Conservation (phyloP, 495 filamentous ascomycete genomes). For the Aspergillus carlsbadensis region DNA sequence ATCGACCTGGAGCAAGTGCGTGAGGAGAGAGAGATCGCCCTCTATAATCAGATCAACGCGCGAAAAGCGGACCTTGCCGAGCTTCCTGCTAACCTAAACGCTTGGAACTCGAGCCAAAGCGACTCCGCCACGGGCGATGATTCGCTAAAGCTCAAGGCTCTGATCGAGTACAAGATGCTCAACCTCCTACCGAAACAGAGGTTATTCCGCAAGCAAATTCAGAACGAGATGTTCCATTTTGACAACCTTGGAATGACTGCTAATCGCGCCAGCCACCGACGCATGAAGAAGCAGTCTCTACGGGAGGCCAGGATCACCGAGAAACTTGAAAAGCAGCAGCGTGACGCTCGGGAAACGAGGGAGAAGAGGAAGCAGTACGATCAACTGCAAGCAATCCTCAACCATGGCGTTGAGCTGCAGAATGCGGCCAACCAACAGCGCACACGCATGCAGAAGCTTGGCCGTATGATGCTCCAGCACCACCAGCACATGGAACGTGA, state of each 20-base stretch:
- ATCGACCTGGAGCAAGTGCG: conserved; percentile 73
- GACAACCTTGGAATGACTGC: conserved; percentile 94
- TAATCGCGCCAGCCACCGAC: conserved; percentile 82
- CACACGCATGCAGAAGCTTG: conserved; percentile 75
- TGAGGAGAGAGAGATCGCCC: conserved; percentile 79
- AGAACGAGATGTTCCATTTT: conserved; percentile 84
- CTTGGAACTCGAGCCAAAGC: conserved; percentile 75
- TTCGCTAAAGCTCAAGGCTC: conserved; percentile 78
- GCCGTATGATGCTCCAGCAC: conserved; percentile 79
- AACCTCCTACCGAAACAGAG: conserved; percentile 82
- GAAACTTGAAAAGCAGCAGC: conserved; percentile 97
- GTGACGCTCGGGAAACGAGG: conserved; percentile 86
- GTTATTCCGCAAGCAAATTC: conserved; percentile 77
- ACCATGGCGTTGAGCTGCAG: conserved; percentile 65
- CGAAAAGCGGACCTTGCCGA: conserved; percentile 80
- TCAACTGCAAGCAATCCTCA: conserved; percentile 72
- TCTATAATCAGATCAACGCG: conserved; percentile 84
- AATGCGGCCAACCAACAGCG: conserved; percentile 54
- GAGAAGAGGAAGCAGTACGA: conserved; percentile 96
- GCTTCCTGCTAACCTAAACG: conserved; percentile 75
- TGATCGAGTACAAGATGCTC: conserved; percentile 91
- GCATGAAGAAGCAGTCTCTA: conserved; percentile 94
- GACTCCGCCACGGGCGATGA: conserved; percentile 73
- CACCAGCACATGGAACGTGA: conserved; percentile 98
- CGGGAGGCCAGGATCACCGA: conserved; percentile 97